phyloP scores from a whole-genome alignment of 495 filamentous ascomycete genomes.

The Cercophora sp. region DNA sequence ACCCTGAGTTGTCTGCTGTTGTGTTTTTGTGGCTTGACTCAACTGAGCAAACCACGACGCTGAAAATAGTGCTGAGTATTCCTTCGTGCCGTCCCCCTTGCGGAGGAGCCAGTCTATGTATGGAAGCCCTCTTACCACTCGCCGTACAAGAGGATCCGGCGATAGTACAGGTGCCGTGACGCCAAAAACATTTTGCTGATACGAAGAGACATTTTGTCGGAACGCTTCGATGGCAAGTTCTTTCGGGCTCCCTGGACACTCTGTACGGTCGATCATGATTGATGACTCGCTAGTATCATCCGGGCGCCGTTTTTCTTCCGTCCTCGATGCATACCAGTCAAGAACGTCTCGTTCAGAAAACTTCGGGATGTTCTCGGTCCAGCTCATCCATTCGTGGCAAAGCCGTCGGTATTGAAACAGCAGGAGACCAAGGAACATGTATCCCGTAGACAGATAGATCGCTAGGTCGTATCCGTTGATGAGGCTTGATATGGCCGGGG shows the following conservation, averaged over 20 bases:
- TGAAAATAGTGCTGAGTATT: conserved; percentile 15
- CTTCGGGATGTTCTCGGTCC: conserved; percentile 44
- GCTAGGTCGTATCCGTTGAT: conserved; percentile 40
- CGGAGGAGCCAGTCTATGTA: conserved; percentile 27
- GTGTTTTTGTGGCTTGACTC: conserved; percentile 20
- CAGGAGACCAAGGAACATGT: conserved; percentile 41
- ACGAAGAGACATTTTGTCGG: conserved; percentile 6
- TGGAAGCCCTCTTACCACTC: conserved; percentile 17
- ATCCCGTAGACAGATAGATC: conserved; percentile 47
- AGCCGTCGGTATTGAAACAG: conserved; percentile 44
- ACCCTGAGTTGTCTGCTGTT: conserved; percentile 24
- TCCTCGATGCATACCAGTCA: conserved; percentile 43
- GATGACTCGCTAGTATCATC: conserved; percentile 12
- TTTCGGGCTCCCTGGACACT: conserved; percentile 5
- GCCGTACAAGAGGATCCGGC: conserved; percentile 9
- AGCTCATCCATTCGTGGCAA: conserved; percentile 49
- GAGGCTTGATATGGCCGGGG: conserved; percentile 45
- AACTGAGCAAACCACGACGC: conserved; percentile 27
- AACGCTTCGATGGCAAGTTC: conserved; percentile 17
- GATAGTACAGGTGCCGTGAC: not conserved
- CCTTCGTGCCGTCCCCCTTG: conserved; percentile 3
- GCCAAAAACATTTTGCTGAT: not conserved
- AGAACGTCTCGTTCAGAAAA: conserved; percentile 47
- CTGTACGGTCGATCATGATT: not conserved
- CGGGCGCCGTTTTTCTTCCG: not conserved